These are phyloP conservation scores for Xerocomellus dryophilus DNA, from an alignment of 768 basidiomycete species.

Conservation along the genomic window DNA sequence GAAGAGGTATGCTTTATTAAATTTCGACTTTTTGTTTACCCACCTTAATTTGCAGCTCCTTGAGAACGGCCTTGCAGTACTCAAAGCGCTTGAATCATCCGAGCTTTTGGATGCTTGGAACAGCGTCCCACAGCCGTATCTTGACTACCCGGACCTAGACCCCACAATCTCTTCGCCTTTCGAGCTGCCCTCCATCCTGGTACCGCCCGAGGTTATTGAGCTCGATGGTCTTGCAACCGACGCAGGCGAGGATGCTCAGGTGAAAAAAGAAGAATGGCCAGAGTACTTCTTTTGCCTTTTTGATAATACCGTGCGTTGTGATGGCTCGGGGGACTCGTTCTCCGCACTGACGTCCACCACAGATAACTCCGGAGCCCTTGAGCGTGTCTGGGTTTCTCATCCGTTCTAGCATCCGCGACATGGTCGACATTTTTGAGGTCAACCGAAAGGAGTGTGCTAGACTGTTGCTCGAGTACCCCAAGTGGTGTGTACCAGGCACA, in stretches of 20 bases:
- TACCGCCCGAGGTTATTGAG: slow-evolving; percentile 86
- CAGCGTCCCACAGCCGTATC: slow-evolving; percentile 67
- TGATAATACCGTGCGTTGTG: slow-evolving; percentile 48
- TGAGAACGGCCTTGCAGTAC: slow-evolving; percentile 62
- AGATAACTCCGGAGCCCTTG: slow-evolving; percentile 77
- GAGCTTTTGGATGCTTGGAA: slow-evolving; percentile 56
- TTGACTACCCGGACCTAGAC: slow-evolving; percentile 44
- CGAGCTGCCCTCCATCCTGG: slow-evolving; percentile 72
- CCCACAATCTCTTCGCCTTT: slow-evolving; percentile 46
- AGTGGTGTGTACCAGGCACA: slow-evolving; percentile 78
- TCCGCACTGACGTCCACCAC: slow-evolving; percentile 3
- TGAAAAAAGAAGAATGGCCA: slow-evolving; percentile 83
- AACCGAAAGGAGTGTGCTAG: slow-evolving; percentile 95
- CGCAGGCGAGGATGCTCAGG: slow-evolving; percentile 64
- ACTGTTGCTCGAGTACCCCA: slow-evolving; percentile 79
- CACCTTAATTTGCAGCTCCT: slow-evolving; percentile 51
- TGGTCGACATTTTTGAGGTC: slow-evolving; percentile 86
- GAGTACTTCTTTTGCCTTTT: slow-evolving; percentile 69
- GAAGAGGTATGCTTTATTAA: slow-evolving; percentile 51
- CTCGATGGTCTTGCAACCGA: slow-evolving; percentile 68
- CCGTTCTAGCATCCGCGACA: slow-evolving; percentile 69
- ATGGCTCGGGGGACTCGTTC: neutral
- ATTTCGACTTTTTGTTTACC: neutral
- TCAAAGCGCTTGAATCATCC: slow-evolving; percentile 58
- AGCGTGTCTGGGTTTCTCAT: slow-evolving; percentile 79